Evolutionary conservation across 2,329 filamentous ascomycete genomes (phyloP).

Genomic region (Teratosphaeria zuluensis): DNA sequence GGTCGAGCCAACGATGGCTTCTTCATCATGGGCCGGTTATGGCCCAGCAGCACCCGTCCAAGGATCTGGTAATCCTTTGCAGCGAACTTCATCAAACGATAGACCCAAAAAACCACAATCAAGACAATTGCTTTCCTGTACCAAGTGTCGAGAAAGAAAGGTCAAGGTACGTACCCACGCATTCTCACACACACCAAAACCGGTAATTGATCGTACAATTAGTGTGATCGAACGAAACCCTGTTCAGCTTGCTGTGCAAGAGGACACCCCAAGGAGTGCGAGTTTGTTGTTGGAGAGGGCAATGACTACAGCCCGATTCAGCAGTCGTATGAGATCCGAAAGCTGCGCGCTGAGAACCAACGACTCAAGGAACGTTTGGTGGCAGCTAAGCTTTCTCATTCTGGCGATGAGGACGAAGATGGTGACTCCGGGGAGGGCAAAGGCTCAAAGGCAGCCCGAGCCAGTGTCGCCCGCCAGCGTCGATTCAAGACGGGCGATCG

Average conservation of each 20-base stretch:
- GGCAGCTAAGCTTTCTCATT: constrained; percentile 17
- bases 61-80: constrained; percentile 9
- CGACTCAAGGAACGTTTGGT: constrained; percentile 34
- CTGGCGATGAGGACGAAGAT: constrained; percentile 31
- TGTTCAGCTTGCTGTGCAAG: constrained; percentile 41
- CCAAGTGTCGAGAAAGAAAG: constrained; percentile 40
- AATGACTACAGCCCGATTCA: constrained; percentile 38
- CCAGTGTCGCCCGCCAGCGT: constrained; percentile 18
- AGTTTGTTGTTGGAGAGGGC: constrained; percentile 36
- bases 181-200: background rate
- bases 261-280: constrained; percentile 38
- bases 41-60: constrained; percentile 15
- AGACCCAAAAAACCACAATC: constrained; percentile 32
- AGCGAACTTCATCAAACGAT: constrained; percentile 15
- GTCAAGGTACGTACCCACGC: constrained; percentile 31
- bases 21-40: constrained; percentile 20
- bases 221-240: constrained; percentile 42
- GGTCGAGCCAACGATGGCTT: constrained; percentile 13
- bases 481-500: constrained; percentile 31
- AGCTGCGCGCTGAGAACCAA: constrained; percentile 37
- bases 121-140: constrained; percentile 39
- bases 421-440: constrained; percentile 20
- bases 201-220: constrained; percentile 2
- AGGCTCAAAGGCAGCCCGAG: constrained; percentile 13
- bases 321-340: constrained; percentile 39